Evolutionary conservation across 1,284 basidiomycete genomes (phyloP), one percentile per base, ranked within the genome.

Genomic region (Ceratobasidium sp.): DNA sequence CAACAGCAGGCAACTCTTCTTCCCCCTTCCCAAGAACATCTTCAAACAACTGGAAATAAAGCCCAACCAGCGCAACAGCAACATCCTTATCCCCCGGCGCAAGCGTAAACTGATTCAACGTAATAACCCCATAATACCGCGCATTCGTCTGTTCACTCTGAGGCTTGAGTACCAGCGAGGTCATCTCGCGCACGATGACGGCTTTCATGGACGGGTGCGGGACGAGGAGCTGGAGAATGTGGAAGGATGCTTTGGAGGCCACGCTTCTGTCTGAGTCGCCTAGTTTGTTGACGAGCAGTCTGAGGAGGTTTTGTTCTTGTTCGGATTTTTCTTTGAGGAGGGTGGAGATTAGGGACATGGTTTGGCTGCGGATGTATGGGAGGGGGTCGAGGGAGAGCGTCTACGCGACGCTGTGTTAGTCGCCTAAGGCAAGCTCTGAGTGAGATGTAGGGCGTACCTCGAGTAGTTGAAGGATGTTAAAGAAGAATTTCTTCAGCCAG

Each of bases 401-500:
- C 91, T 96, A 77, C 13, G 76, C 66, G 63, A 75, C 50, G 4
- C 79, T 70, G 54, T 67, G 77, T 47, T 8, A 62, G 44, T 47
- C 23, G 4, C 13, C 35, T 5, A 55, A 1, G 16, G 44, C 13
- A 21, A 62, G 13, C 13, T 1, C 2, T 32, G 35, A 8, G 14
- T 26, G 46, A 41, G 52, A 13, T 38, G 26, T 5, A 28, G 52
- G 57, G 14, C 80, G 64, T 49, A 92, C 92, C 87, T 99, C 97
- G 47, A 99, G 88, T 49, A 94, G 88, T 80, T 98, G 93, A 8
- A 99, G 87, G 55, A 98, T 84, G 18, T 90, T 90, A 83, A 98
- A 98, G 85, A 98, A 98, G 82, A 92, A 98, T 78, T 95, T 96
- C 83, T 99, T 99, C 72, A 98, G 82, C 90, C 94, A 96, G 79